phyloP scores from a whole-genome alignment of 345 rosid species.

The Eucalyptus paniculata region DNA sequence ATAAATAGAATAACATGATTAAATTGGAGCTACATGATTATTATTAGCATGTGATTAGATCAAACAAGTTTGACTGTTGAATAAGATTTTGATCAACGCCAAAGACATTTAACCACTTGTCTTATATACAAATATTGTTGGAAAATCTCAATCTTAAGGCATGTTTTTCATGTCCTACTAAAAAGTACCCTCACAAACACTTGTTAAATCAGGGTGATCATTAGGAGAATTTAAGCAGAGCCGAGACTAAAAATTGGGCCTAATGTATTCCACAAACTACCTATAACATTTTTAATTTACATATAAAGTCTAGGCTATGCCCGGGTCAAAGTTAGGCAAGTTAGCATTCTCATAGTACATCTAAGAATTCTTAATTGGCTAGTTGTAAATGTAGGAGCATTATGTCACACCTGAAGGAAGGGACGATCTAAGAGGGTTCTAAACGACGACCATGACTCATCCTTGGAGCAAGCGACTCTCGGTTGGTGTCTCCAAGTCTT shows the following conservation, averaged over 20 bases:
- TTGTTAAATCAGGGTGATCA: background rate
- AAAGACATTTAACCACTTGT: background rate
- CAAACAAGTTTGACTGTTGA: background rate
- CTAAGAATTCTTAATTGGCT: no score
- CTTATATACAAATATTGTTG: background rate
- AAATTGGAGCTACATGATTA: background rate
- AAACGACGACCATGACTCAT: no score
- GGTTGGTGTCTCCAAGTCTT: no score
- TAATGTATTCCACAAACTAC: background rate
- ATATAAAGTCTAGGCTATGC: background rate
- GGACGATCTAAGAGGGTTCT: no score
- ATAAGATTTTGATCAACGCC: background rate
- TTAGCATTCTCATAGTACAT: background rate
- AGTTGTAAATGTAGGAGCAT: background rate
- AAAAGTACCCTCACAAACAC: background rate
- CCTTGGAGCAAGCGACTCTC: no score
- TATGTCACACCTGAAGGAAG: no score
- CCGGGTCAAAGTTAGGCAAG: background rate
- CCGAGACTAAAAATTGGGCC: background rate
- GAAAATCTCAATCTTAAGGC: background rate
- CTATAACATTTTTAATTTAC: background rate
- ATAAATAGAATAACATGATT: background rate
- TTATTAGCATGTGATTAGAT: background rate
- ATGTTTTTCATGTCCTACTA: background rate
- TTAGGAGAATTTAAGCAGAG: background rate